Evolutionary conservation across 441 rosid genomes (phyloP), one percentile per base, ranked within the genome.

Genomic region (Caryocar brasiliense): DNA sequence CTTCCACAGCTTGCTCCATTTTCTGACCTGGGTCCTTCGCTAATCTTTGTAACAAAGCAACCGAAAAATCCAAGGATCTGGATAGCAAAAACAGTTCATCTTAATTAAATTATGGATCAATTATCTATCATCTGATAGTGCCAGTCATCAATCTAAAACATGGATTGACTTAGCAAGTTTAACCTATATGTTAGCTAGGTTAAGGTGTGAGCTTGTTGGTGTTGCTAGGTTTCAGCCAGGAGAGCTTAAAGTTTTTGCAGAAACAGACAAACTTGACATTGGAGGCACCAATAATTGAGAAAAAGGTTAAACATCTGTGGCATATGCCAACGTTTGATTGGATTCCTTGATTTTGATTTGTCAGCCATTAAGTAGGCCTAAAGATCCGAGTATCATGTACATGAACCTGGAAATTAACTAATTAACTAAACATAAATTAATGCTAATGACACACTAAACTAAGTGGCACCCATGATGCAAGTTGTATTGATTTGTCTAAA

Each of bases 1-100:
- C 93, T 75, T 84, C 93, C 66, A 91, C 95, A 47, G 72, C 73
- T 59, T 75, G 56, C 66, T 81, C 91, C 84, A 91, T 82, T 59
- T 67, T 78, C 34, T 73, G 65, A 20, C 51, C 85, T 12, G 67
- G 70, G 40, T 87, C 82, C 62, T 62, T 64, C 1, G 66, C 59
- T 58, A 86, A 44, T 34, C 71, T 77, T 65, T 74, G 67, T 15
- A 87, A 47, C 27, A 91, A 76, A 12, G 76, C 72, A 41, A 48
- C 77, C 6, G 70, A 51, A 59, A 91, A 87, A 59, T 91, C 86
- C 74, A 91, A 49, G 22, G 93, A 76, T 46, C 91, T 83, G 68
- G 22, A 20, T 17, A n/a, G 33, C 12, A 44, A 49, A 54, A 47
- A 14, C 17, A 29, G 17, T 25, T 48, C 10, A 32, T 6, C 37